phyloP scores from a whole-genome alignment of 75 land plant species.

The Picea sitchensis region DNA sequence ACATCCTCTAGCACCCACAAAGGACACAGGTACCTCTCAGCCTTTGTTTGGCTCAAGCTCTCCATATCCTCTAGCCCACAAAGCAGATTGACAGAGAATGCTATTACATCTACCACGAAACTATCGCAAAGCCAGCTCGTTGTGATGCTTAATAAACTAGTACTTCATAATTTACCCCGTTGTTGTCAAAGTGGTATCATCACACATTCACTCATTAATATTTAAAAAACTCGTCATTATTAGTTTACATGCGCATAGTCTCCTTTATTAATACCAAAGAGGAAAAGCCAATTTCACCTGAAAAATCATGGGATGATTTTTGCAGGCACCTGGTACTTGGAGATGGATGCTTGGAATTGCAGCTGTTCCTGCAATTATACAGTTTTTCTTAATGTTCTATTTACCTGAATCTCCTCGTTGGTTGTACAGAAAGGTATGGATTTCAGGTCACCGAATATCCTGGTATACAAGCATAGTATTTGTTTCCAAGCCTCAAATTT shows the following conservation, averaged over 20 bases:
- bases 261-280: not conserved
- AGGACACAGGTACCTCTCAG: no score
- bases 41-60: no score
- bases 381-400: slow-evolving; percentile 54
- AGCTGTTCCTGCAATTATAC: slow-evolving; percentile 65
- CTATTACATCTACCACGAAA: no score
- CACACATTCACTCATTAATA: not conserved
- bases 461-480: not conserved
- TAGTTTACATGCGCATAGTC: not conserved
- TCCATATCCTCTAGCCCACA: no score
- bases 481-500: not conserved
- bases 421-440: slow-evolving; percentile 51
- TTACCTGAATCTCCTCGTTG: slow-evolving; percentile 89
- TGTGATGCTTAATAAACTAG: no score
- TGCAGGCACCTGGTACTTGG: slow-evolving; percentile 84
- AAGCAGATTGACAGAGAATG: no score
- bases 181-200: not conserved
- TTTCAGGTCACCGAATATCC: not conserved
- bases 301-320: not conserved
- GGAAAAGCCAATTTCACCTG: not conserved
- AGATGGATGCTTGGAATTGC: slow-evolving; percentile 91
- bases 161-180: not conserved
- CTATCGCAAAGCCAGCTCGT: no score
- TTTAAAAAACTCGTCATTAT: not conserved
- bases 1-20: no score